These are phyloP conservation scores for Nemania serpens DNA, from an alignment of 2,329 filamentous ascomycete species.

Conservation along the genomic window DNA sequence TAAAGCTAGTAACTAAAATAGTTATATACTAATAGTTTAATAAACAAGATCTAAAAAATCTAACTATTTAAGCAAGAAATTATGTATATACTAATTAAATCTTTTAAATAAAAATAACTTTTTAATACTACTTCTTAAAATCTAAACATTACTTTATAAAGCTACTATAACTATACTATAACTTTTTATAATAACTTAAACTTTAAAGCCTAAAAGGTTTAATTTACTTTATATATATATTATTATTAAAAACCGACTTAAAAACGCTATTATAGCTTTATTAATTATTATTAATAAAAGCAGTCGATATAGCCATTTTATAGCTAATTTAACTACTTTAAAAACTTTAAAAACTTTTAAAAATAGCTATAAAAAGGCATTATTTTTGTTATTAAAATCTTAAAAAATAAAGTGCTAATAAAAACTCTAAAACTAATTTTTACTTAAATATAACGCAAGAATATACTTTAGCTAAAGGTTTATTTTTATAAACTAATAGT, in stretches of 20 bases:
- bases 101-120: too few relatives aligned
- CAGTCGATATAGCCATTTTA: background rate
- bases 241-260: background rate
- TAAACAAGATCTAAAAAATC: too few relatives aligned
- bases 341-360: background rate
- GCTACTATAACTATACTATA: too few relatives aligned
- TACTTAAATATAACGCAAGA: background rate
- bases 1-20: too few relatives aligned
- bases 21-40: too few relatives aligned
- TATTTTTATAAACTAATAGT: background rate
- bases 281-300: background rate
- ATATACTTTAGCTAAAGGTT: background rate
- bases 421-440: background rate
- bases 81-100: too few relatives aligned
- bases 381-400: background rate
- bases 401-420: slow-evolving; percentile 1
- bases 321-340: background rate
- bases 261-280: background rate
- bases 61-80: too few relatives aligned
- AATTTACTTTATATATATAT: background rate
- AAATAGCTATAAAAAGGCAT: background rate
- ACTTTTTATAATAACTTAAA: background rate
- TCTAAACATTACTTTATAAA: too few relatives aligned
- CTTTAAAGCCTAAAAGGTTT: background rate
- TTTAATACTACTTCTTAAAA: too few relatives aligned